Evolutionary conservation across 1,139 yeast genomes (phyloP), one percentile per base, ranked within the genome.

Genomic region (Zygoascus meyerae): DNA sequence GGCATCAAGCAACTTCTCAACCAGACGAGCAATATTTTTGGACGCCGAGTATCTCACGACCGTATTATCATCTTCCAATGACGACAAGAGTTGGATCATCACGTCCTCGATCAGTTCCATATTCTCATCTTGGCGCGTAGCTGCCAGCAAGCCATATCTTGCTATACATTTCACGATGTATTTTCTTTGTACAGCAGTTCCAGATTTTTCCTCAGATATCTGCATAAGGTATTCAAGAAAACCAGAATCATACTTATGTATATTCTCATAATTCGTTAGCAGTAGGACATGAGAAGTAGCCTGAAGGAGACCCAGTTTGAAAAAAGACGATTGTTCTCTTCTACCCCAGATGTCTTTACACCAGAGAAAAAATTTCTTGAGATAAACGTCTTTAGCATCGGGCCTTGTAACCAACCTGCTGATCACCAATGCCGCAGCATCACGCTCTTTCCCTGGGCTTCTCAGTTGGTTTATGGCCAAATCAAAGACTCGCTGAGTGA

Each of bases 401-500:
- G 57, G 51, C 33, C 81, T 54, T 1, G 74, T 63, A 5, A 74
- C 44, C 10, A 75, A 58, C 26, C 75, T 58, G 1, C 78, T 71
- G 58, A 73, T 51, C 4, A 72, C 61, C 12, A 68, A 32, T 0
- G 71, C 61, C 0, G 78, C 73, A 0, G 76, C 73, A 40, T 73
- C 77, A 9, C 73, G 67, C 45, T 77, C 72, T 33, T 78, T 74
- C 1, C 81, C 79, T 14, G 74, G 61, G 26, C 68, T 63, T 44
- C 65, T 65, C 36, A 76, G 60, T 52, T 65, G 65, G 2, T 42
- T 38, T 15, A 54, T 21, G 2, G 74, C 72, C 7, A 73, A 53
- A 0, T 55, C 44, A 47, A 68, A 72, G 0, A 85, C 56, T 6
- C 64, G 46, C 2, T 35, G 14, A 7, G 26, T 21, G 26, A 21